Evolutionary conservation across 2,329 filamentous ascomycete species (phyloP).

Genomic region (Xylariaceae sp.): DNA sequence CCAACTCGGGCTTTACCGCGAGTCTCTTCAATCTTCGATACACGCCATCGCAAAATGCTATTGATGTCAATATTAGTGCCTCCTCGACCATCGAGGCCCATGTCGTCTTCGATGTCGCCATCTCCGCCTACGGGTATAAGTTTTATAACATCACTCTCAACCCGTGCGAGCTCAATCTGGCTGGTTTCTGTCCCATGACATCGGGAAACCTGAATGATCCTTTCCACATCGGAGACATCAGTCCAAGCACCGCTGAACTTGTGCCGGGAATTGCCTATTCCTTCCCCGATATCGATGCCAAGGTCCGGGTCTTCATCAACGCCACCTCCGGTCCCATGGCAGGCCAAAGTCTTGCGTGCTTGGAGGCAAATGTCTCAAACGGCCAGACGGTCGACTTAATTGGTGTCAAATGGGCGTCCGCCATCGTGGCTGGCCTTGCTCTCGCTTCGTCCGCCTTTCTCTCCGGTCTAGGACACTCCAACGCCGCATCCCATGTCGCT

Average conservation of each 20-base stretch:
- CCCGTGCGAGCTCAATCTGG: conserved; percentile 60
- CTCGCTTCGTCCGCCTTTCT: conserved; percentile 81
- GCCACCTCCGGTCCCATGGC: conserved; percentile 49
- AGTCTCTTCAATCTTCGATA: conserved; percentile 73
- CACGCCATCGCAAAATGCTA: conserved; percentile 57
- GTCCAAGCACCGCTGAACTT: conserved; percentile 47
- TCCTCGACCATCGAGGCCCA: conserved; percentile 69
- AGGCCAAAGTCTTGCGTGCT: conserved; percentile 67
- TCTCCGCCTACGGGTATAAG: conserved; percentile 69
- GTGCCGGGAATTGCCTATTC: conserved; percentile 83
- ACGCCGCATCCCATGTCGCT: conserved; percentile 90
- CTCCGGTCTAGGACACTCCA: conserved; percentile 85
- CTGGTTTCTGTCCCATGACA: conserved; percentile 75
- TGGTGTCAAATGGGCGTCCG: conserved; percentile 84
- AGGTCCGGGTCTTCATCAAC: conserved; percentile 76
- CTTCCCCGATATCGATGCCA: conserved; percentile 86
- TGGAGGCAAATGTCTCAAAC: conserved; percentile 84
- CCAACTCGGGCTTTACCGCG: conserved; percentile 71
- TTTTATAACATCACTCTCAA: conserved; percentile 58
- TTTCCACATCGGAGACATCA: conserved; percentile 58
- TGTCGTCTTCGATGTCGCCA: conserved; percentile 63
- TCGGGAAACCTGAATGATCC: conserved; percentile 49
- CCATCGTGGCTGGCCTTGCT: conserved; percentile 78
- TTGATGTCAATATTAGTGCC: conserved; percentile 65
- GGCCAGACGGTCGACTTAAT: conserved; percentile 86